Percentiles rank a stretch among this genome's conserved stretches.
phyloP scores from a whole-genome alignment of 148 eudicot species.

The Rhododendron henanense region DNA sequence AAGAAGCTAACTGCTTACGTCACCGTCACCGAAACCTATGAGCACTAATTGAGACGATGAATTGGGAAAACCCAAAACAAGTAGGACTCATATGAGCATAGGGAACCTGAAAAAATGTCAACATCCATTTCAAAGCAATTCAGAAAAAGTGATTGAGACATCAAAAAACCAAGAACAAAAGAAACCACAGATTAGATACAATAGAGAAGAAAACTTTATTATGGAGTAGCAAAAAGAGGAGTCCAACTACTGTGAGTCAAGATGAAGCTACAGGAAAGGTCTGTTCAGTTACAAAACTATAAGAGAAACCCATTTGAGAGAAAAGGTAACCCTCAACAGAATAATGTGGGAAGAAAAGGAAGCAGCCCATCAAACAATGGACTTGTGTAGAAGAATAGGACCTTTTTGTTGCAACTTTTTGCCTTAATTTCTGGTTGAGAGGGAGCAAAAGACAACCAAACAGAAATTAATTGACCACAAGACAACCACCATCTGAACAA shows the following conservation, averaged over 20 bases:
- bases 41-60: constrained; percentile 4
- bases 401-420: neutral
- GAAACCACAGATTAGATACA: neutral
- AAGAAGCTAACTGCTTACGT: constrained; percentile 13
- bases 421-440: neutral
- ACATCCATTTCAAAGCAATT: constrained; percentile 9
- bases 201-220: neutral
- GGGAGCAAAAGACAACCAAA: neutral
- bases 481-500: neutral
- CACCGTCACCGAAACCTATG: constrained; percentile 14
- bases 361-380: neutral
- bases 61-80: neutral
- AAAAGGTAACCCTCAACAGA: neutral
- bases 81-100: constrained; percentile 8
- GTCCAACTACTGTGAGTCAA: neutral
- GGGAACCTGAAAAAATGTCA: constrained; percentile 22
- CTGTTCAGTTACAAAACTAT: neutral
- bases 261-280: neutral
- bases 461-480: neutral
- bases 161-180: neutral
- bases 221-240: neutral
- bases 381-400: neutral
- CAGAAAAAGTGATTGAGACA: neutral
- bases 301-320: neutral
- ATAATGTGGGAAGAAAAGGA: neutral